Evolutionary conservation across 495 filamentous ascomycete species (phyloP), one percentile per base, ranked within the genome.

Genomic region (Usnea hakonensis): DNA sequence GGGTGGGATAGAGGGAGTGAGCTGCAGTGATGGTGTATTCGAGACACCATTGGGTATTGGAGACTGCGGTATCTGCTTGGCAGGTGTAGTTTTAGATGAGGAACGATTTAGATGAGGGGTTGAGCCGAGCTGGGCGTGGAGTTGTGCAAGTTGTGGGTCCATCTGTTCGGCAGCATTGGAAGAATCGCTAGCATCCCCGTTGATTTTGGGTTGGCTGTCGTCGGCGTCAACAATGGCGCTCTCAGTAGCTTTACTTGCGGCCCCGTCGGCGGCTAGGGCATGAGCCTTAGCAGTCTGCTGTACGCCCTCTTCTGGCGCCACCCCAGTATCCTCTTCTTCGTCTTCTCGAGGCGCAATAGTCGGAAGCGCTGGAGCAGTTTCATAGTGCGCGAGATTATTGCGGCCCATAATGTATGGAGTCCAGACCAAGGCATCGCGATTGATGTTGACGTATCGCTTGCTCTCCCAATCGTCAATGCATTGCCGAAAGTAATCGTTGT

Each of bases 331-430:
- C 0, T 89, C 89, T 40, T 90, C 79, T 9, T 72, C 73, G 21
- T 78, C 85, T 53, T 87, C 90, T 58, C 93, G 84, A 13, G 87
- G 90, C 3, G 92, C 94, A 55, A 98, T 88, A 0, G 92, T 89
- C 63, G 89, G 91, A 35, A 97, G 68, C n/a, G 88, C 83, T 53
- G 87, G 86, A 50, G 85, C 86, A 46, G 91, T 82, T 69, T 97
- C 89, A 71, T 93, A 92, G 63, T 90, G 88, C 0, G 85, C 86
- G n/a, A 87, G 83, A 58, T 90, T 91, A 69, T 83, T 87, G 57
- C 88, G 82, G 28, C 93, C 92, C 90, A 96, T 97, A 58, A 98
- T 84, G 73, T 94, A 98, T 16, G 95, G 94, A n/a, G 90, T 96
- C 94, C 94, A 98, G 4, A 92, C 85, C 41, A 98, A 80, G 13